phyloP scores from a whole-genome alignment of 768 basidiomycete genomes.

The Gymnopilus dilepis region DNA sequence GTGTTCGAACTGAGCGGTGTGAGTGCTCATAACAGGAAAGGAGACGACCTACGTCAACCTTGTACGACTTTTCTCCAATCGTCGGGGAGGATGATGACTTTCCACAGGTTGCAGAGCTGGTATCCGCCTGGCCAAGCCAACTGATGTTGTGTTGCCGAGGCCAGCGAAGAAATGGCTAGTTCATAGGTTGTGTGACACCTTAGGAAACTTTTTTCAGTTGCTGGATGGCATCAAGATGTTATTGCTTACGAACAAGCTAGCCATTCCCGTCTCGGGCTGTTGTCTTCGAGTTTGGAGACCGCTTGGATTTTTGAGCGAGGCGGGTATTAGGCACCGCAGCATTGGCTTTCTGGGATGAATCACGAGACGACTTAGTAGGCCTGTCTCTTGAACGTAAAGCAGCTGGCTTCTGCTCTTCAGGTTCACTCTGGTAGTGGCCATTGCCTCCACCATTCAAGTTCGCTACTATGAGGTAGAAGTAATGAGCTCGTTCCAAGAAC shows the following conservation, averaged over 20 bases:
- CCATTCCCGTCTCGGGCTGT: conserved; percentile 20
- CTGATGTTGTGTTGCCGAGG: not conserved
- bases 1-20: not conserved
- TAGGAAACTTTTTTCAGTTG: not conserved
- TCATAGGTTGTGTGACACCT: not conserved
- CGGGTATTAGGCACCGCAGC: conserved; percentile 14
- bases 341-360: conserved; percentile 21
- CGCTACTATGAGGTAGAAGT: conserved; percentile 3
- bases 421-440: conserved; percentile 24
- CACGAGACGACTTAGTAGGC: conserved; percentile 21
- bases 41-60: not conserved
- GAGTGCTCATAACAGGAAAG: not conserved
- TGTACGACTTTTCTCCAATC: too few species aligned
- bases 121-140: conserved; percentile 18
- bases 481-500: not conserved
- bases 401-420: conserved; percentile 29
- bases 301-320: conserved; percentile 8
- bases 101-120: conserved; percentile 5
- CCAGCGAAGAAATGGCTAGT: not conserved
- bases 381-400: conserved; percentile 27
- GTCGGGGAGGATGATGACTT: too few species aligned
- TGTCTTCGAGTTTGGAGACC: conserved; percentile 15
- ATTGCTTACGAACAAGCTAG: conserved; percentile 8
- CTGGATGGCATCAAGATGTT: too few species aligned
- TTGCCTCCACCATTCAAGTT: conserved; percentile 13